Evolutionary conservation across 1,284 basidiomycete genomes (phyloP).

Genomic region (Exsudoporus floridanus): DNA sequence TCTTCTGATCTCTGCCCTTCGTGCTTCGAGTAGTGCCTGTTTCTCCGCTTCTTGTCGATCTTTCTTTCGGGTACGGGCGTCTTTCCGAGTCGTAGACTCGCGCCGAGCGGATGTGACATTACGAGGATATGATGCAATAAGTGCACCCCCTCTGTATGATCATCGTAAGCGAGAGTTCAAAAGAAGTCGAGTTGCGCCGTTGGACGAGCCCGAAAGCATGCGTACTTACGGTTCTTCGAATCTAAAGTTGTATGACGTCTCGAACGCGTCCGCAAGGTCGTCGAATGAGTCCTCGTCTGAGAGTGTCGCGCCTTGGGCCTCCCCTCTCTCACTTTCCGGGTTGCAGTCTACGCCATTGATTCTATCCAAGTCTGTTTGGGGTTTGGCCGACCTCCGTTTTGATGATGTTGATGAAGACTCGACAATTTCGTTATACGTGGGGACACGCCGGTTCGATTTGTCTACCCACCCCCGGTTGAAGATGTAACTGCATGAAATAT

Average conservation of each 20-base stretch:
- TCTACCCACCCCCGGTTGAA: conserved; percentile 96
- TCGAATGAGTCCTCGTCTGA: conserved; percentile 63
- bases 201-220: neutral
- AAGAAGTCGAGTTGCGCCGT: neutral
- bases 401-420: conserved; percentile 30
- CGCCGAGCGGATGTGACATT: conserved; percentile 73
- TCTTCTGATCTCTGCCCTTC: conserved; percentile 73
- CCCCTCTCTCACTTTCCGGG: conserved; percentile 33
- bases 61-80: conserved; percentile 74
- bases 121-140: conserved; percentile 82
- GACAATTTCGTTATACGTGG: conserved; percentile 82
- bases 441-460: conserved; percentile 64
- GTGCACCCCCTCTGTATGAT: conserved; percentile 58
- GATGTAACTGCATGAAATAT: conserved; percentile 68
- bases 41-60: conserved; percentile 80
- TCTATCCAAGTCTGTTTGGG: conserved; percentile 18
- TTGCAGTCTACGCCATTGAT: conserved; percentile 24
- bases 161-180: neutral
- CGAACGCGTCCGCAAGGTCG: conserved; percentile 69
- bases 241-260: conserved; percentile 89
- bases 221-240: conserved; percentile 85
- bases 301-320: conserved; percentile 33
- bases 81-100: conserved; percentile 76
- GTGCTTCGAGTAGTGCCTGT: conserved; percentile 76
- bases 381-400: conserved; percentile 35